phyloP scores from a whole-genome alignment of 2,329 filamentous ascomycete genomes.

The Geosmithia putterillii region DNA sequence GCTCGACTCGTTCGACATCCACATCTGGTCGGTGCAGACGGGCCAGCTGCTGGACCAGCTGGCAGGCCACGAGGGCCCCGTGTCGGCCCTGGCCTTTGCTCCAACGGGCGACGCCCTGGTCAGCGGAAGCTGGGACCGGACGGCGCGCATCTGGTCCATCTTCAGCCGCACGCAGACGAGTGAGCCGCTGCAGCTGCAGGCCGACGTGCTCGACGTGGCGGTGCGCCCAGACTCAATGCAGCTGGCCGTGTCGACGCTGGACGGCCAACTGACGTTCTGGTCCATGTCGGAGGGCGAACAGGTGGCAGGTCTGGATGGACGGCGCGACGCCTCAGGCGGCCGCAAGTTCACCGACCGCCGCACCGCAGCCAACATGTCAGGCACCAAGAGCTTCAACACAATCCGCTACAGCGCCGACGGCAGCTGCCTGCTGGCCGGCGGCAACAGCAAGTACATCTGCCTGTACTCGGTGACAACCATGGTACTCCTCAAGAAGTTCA shows the following conservation, averaged over 20 bases:
- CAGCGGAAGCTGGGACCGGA: constrained; percentile 94
- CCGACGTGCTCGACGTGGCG: constrained; percentile 78
- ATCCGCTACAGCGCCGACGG: constrained; percentile 90
- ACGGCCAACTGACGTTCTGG: constrained; percentile 94
- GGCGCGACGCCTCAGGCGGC: constrained; percentile 85
- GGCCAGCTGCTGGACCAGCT: constrained; percentile 87
- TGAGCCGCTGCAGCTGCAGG: constrained; percentile 82
- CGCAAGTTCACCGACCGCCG: constrained; percentile 78
- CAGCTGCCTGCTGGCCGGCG: constrained; percentile 76
- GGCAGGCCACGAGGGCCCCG: constrained; percentile 85
- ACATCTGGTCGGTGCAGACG: constrained; percentile 97
- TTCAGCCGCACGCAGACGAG: constrained; percentile 91
- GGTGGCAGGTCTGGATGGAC: constrained; percentile 73
- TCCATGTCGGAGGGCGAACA: constrained; percentile 79
- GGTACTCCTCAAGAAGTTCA: constrained; percentile 87
- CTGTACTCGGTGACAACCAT: constrained; percentile 91
- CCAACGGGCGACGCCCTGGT: constrained; percentile 74
- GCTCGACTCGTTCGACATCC: constrained; percentile 90
- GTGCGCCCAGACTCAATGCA: constrained; percentile 86
- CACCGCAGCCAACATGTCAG: constrained; percentile 80
- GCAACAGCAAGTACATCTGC: constrained; percentile 98
- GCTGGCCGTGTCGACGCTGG: constrained; percentile 80
- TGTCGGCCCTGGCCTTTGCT: constrained; percentile 79
- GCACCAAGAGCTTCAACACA: constrained; percentile 80
- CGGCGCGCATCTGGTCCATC: constrained; percentile 90